These are phyloP conservation scores for Fomitiporia mediterranea DNA, from an alignment of 1,284 basidiomycete species.

Conservation along the genomic window DNA sequence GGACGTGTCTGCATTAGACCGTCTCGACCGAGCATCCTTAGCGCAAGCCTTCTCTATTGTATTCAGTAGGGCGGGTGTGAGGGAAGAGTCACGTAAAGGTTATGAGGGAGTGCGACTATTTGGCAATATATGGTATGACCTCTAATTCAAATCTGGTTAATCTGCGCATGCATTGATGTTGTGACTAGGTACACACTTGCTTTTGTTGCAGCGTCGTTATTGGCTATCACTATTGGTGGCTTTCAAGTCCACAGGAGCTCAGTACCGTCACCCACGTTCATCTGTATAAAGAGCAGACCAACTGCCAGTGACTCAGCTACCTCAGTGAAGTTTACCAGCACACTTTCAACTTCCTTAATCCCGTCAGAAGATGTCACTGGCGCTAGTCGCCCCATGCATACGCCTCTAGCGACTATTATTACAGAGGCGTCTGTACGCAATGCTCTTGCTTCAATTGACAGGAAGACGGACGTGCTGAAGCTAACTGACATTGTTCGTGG, in stretches of 20 bases:
- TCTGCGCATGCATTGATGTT: not conserved
- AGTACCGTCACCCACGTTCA: not conserved
- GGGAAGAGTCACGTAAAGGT: not conserved
- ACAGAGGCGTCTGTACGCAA: not conserved
- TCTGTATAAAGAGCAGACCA: too few species aligned
- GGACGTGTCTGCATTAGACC: slow-evolving; percentile 12
- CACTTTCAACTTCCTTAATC: not conserved
- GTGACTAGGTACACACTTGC: slow-evolving; percentile 14
- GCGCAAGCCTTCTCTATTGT: slow-evolving; percentile 4
- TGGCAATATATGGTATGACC: slow-evolving; percentile 14
- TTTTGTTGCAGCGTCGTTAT: slow-evolving; percentile 10
- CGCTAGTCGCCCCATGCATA: not conserved
- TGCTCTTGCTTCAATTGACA: not conserved
- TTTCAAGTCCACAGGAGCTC: not conserved
- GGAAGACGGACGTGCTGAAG: not conserved
- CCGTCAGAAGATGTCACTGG: not conserved
- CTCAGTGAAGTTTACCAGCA: not conserved
- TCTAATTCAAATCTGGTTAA: not conserved
- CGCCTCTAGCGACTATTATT: slow-evolving; percentile 2
- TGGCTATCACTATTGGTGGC: slow-evolving; percentile 14
- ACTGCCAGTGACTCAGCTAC: not conserved
- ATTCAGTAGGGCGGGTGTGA: not conserved
- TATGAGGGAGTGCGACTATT: not conserved
- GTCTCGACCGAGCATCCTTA: not conserved
- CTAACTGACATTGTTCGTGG: not conserved